These are phyloP conservation scores for Triadica sebifera DNA, from an alignment of 345 rosid genomes.

Conservation along the genomic window DNA sequence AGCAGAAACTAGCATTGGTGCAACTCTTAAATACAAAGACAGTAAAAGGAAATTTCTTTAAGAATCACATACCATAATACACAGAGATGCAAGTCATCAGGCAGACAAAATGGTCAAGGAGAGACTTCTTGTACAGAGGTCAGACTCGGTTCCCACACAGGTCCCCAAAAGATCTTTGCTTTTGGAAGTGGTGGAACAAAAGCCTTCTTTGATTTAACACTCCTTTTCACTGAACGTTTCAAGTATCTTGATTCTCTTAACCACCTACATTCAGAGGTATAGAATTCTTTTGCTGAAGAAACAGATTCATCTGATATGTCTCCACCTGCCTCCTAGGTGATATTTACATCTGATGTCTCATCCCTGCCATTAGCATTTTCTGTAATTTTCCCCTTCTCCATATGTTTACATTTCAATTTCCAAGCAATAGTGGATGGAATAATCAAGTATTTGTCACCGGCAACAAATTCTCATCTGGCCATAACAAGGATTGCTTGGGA, in stretches of 20 bases:
- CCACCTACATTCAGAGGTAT: constrained; percentile 28
- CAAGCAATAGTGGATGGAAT: constrained; percentile 46
- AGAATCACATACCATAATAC: constrained; percentile 20
- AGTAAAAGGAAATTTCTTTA: not conserved
- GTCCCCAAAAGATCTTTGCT: constrained; percentile 14
- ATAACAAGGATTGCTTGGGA: constrained; percentile 39
- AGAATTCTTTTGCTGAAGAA: constrained; percentile 47
- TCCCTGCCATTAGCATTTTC: constrained; percentile 14
- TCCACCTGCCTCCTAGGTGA: constrained; percentile 27
- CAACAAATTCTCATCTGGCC: constrained; percentile 45
- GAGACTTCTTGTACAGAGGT: constrained; percentile 53
- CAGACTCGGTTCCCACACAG: constrained; percentile 55
- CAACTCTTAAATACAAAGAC: constrained; percentile 14
- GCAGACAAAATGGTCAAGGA: constrained; percentile 28
- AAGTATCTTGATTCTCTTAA: constrained; percentile 8
- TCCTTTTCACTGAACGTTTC: constrained; percentile 18
- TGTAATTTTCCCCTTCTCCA: constrained; percentile 19
- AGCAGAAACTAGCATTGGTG: not conserved
- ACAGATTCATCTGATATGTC: constrained; percentile 34
- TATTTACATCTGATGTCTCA: constrained; percentile 31
- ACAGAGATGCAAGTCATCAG: constrained; percentile 5
- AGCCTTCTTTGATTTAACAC: constrained; percentile 38
- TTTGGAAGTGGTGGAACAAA: constrained; percentile 53
- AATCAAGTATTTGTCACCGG: constrained; percentile 50
- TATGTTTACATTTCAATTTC: constrained; percentile 42